phyloP scores from a whole-genome alignment of 306 rosid species.

The Glycine tomentella region DNA sequence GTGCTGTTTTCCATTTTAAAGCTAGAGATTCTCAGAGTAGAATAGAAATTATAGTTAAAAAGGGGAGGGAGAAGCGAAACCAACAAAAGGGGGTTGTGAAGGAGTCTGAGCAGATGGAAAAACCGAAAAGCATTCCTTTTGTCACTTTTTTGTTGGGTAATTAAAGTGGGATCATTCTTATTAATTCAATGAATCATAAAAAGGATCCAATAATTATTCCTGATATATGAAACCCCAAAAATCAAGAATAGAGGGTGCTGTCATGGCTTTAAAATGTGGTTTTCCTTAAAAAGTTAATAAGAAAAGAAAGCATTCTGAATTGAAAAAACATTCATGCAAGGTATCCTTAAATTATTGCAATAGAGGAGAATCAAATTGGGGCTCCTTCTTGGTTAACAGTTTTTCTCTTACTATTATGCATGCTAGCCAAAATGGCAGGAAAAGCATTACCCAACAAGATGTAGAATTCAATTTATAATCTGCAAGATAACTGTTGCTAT shows the following conservation, averaged over 20 bases:
- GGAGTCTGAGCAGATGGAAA: no score
- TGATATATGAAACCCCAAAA: background rate
- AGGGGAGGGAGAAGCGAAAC: no score
- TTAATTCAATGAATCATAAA: background rate
- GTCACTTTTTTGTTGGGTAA: no score
- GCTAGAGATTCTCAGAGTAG: slow-evolving; percentile 12
- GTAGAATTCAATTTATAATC: slow-evolving; percentile 15
- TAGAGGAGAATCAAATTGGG: slow-evolving; percentile 12
- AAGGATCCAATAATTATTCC: background rate
- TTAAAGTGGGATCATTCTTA: no score
- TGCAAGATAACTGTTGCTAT: slow-evolving; percentile 5
- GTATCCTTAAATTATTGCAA: background rate
- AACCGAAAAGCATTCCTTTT: no score
- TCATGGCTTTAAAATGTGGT: slow-evolving; percentile 24
- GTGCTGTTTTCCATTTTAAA: background rate
- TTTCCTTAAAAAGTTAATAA: slow-evolving; percentile 11
- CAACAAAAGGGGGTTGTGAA: no score
- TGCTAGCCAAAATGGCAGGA: slow-evolving; percentile 17
- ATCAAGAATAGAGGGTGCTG: slow-evolving; percentile 4
- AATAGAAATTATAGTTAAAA: no score
- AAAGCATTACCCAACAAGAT: background rate
- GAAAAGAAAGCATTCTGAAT: slow-evolving; percentile 5
- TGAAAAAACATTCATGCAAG: background rate
- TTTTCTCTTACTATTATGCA: slow-evolving; percentile 8
- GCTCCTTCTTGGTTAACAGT: background rate